Conservation (phyloP, 805 yeast genomes). For the Zygosaccharomyces bailii region DNA sequence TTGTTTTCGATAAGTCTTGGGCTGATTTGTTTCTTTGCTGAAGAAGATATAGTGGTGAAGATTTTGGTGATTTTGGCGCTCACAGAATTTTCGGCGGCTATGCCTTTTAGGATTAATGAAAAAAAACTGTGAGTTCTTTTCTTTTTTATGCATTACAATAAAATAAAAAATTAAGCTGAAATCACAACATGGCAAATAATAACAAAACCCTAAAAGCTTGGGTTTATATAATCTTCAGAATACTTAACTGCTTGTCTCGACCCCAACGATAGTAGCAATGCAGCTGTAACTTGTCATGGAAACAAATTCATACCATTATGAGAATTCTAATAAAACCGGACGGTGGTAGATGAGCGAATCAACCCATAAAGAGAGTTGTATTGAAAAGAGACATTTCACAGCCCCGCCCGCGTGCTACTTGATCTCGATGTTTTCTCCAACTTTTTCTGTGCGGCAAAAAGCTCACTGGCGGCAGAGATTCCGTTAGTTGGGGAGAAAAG, state of each 20-base stretch:
- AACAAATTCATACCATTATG: neutral
- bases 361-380: neutral
- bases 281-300: neutral
- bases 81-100: constrained; percentile 4
- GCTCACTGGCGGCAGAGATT: neutral
- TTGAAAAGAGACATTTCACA: neutral
- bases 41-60: neutral
- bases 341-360: neutral
- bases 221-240: constrained; percentile 1
- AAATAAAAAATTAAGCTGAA: no score
- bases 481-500: neutral
- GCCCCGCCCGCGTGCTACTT: neutral
- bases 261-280: neutral
- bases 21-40: neutral
- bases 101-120: neutral
- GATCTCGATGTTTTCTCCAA: neutral
- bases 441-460: constrained; percentile 1
- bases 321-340: neutral
- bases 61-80: neutral
- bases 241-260: neutral
- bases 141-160: no score
- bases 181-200: neutral
- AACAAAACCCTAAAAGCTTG: neutral
- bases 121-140: neutral
- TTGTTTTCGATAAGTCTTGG: neutral